phyloP scores from a whole-genome alignment of 495 filamentous ascomycete genomes.

The Lasiosphaeria hispida region DNA sequence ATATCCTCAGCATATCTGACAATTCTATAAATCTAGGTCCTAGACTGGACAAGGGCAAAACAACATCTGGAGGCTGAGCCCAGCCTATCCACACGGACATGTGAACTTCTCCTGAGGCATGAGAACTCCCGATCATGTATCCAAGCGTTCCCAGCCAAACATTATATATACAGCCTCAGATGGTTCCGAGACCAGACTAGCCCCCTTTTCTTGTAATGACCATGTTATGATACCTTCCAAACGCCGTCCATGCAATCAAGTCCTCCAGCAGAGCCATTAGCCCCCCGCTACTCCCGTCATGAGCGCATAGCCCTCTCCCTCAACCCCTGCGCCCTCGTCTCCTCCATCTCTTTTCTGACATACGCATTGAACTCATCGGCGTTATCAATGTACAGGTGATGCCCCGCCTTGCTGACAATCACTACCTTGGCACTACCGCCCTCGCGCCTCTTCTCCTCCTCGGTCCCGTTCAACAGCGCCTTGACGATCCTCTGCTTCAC shows the following conservation, averaged over 20 bases:
- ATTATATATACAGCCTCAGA: no score
- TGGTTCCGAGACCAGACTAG: no score
- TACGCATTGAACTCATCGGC: conserved; percentile 84
- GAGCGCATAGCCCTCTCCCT: conserved; percentile 2
- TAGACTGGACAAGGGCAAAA: no score
- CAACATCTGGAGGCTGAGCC: no score
- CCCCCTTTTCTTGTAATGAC: no score
- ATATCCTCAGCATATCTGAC: no score
- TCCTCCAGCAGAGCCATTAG: no score
- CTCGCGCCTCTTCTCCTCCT: conserved; percentile 67
- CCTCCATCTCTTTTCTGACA: conserved; percentile 75
- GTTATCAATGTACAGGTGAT: conserved; percentile 92
- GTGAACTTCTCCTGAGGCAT: no score
- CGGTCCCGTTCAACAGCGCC: conserved; percentile 55
- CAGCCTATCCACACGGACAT: no score
- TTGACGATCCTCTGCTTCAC: conserved; percentile 64
- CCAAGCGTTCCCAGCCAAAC: no score
- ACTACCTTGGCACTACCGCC: conserved; percentile 82
- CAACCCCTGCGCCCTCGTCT: conserved; percentile 38
- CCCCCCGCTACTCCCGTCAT: background rate
- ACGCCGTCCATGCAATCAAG: conserved; percentile 1
- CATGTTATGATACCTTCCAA: background rate
- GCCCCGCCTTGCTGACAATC: conserved; percentile 77
- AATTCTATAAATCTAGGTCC: no score
- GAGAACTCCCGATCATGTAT: no score